Evolutionary conservation across 2,329 filamentous ascomycete genomes (phyloP).

Genomic region (Alternaria arbusti): DNA sequence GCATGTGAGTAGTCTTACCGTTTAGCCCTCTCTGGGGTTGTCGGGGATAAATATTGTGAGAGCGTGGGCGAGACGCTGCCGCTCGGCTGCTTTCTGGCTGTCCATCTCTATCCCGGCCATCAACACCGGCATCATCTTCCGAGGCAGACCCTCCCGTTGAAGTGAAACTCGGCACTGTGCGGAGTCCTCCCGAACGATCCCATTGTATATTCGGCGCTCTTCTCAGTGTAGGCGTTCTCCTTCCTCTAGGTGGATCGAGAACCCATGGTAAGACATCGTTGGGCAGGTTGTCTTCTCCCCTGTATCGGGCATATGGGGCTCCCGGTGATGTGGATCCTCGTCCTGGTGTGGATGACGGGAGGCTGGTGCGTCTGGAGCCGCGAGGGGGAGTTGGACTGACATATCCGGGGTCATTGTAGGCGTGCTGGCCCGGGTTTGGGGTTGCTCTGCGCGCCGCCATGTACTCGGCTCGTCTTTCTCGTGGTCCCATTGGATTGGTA

Average conservation of each 20-base stretch:
- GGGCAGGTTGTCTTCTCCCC: background rate
- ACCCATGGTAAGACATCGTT: background rate
- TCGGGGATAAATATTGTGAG: background rate
- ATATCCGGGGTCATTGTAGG: background rate
- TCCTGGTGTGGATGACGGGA: background rate
- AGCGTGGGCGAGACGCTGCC: background rate
- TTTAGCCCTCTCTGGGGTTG: background rate
- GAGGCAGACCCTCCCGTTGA: background rate
- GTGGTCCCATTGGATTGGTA: background rate
- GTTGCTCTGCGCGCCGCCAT: background rate
- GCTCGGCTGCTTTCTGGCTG: background rate
- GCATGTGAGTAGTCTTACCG: background rate
- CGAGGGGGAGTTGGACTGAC: background rate
- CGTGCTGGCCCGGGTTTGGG: background rate
- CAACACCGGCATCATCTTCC: background rate
- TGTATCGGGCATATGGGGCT: background rate
- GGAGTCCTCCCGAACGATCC: background rate
- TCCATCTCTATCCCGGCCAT: background rate
- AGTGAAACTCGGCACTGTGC: background rate
- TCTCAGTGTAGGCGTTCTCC: slow-evolving; percentile 2
- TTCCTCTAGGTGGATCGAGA: background rate
- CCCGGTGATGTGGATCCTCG: background rate
- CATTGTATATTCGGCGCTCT: slow-evolving; percentile 1
- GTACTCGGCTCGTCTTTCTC: background rate
- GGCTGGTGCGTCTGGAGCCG: background rate